phyloP scores from a whole-genome alignment of 371 early-diverging fungal genomes.

The Umbelopsis sp. region DNA sequence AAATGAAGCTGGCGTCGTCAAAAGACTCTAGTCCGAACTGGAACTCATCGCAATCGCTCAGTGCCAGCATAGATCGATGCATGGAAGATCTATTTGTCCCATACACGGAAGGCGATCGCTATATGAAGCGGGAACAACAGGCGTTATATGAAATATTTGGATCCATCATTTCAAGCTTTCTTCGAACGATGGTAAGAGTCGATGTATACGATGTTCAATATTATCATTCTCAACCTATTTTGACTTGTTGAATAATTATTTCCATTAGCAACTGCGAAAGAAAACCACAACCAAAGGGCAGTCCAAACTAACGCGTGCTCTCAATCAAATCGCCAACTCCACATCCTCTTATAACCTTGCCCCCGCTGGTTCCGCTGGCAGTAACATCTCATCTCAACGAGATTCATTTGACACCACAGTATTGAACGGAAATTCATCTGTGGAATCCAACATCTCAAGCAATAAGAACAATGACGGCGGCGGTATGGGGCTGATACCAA shows the following conservation, averaged over 20 bases:
- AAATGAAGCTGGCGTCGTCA: slow-evolving; percentile 40
- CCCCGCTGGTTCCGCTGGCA: slow-evolving; percentile 21
- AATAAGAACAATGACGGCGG: slow-evolving; percentile 29
- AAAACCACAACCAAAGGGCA: slow-evolving; percentile 63
- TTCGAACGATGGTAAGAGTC: slow-evolving; percentile 44
- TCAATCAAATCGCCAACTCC: slow-evolving; percentile 71
- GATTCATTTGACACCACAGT: slow-evolving; percentile 20
- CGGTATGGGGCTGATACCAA: slow-evolving; percentile 58
- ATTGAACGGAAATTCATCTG: slow-evolving; percentile 19
- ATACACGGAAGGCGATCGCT: slow-evolving; percentile 88
- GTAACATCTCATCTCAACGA: neutral
- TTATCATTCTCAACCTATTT: neutral
- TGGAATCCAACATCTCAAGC: slow-evolving; percentile 21
- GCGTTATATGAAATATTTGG: slow-evolving; percentile 68
- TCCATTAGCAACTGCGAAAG: slow-evolving; percentile 58
- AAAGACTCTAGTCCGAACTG: slow-evolving; percentile 34
- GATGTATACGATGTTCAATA: neutral
- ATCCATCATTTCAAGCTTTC: slow-evolving; percentile 49
- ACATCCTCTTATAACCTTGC: slow-evolving; percentile 31
- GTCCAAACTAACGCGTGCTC: slow-evolving; percentile 68
- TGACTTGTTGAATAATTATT: neutral
- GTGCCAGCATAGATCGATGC: slow-evolving; percentile 81
- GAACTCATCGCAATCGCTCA: slow-evolving; percentile 48
- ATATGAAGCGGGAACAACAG: slow-evolving; percentile 76
- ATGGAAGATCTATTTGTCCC: slow-evolving; percentile 95